Evolutionary conservation across 345 rosid species (phyloP), one percentile per base, ranked within the genome.

Genomic region (Arabidopsis suecica): DNA sequence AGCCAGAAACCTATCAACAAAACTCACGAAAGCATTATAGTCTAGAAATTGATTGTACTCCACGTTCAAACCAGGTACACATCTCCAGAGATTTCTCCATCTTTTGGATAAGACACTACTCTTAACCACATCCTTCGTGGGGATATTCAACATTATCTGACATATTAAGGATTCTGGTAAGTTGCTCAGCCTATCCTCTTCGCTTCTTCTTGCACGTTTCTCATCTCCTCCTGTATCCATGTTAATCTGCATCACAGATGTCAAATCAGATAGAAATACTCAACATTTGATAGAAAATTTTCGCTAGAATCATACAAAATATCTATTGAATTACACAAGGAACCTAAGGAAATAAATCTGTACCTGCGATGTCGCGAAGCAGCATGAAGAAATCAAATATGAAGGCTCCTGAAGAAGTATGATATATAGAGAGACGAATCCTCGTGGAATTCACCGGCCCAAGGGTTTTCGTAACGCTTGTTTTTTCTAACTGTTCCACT

Each of bases 121-220:
- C 68, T 40, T 62, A 23, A 44, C 68, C 18, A 28, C 68, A 63
- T 63, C 53, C 5, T 63, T 63, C 7, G 68, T 63, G 6, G 68
- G 48, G 25, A 63, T n/a, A 63, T 40, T 40, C 50, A 25, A 25
- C 23, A 63, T 10, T 5, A 63, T 13, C 2, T 44, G 22, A 44
- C 36, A 44, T 45, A 44, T 3, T 33, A 63, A 41, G 5, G 22
- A 23, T 12, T 63, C 68, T 22, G 68, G 68, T 16, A 63, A 63
- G 9, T 63, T 63, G 38, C 54, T 42, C 2, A 63, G 25, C 65
- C 37, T 13, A 30, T 55, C 60, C 9, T 13, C 34, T 30, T 56
- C 61, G 32, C 10, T 1, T 7, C 38, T 36, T 36, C 38, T 36
- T 36, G 7, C 38, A 36, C 20, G 1, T 56, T 33, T n/a, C 40